Percentiles rank a stretch among this genome's conserved stretches.
Conservation (phyloP, 2,329 filamentous ascomycete genomes). For the Colletotrichum neosansevieriae region DNA sequence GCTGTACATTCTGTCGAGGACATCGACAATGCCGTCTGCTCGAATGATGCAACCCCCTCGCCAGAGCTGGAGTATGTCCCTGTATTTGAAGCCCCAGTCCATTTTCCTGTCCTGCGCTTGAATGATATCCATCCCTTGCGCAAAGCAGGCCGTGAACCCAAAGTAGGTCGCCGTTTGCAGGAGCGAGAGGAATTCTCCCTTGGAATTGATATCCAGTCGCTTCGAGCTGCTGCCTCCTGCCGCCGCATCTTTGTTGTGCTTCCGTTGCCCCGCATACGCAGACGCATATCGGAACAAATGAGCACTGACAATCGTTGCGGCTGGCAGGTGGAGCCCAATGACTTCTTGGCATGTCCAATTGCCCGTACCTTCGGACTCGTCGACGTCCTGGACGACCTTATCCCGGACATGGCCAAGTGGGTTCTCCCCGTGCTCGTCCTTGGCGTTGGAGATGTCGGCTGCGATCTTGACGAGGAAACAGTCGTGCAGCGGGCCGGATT, state of each 20-base stretch:
- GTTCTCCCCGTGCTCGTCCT: conserved; percentile 56
- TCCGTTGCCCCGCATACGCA: conserved; percentile 68
- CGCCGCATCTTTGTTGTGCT: background rate
- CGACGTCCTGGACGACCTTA: conserved; percentile 78
- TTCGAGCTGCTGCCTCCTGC: conserved; percentile 58
- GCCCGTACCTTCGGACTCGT: conserved; percentile 75
- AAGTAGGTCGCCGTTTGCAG: conserved; percentile 72
- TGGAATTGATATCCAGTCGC: conserved; percentile 53
- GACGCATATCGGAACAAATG: conserved; percentile 75
- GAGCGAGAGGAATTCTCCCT: conserved; percentile 64
- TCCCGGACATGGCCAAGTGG: conserved; percentile 74
- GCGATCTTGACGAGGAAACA: conserved; percentile 75
- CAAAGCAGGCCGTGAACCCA: conserved; percentile 71
- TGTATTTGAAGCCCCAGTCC: conserved; percentile 69
- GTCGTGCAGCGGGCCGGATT: conserved; percentile 64
- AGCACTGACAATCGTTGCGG: conserved; percentile 71
- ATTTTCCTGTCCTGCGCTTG: conserved; percentile 68
- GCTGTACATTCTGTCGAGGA: conserved; percentile 63
- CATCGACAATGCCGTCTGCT: conserved; percentile 71
- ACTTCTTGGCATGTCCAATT: conserved; percentile 75
- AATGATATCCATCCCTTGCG: conserved; percentile 75
- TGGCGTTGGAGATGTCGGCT: conserved; percentile 68
- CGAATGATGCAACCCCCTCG: conserved; percentile 79
- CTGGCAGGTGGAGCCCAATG: conserved; percentile 70
- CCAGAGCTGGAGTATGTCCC: conserved; percentile 71